Percentiles rank a stretch among this genome's conserved stretches.
phyloP scores from a whole-genome alignment of 495 filamentous ascomycete species.

The Penicillium desertorum region DNA sequence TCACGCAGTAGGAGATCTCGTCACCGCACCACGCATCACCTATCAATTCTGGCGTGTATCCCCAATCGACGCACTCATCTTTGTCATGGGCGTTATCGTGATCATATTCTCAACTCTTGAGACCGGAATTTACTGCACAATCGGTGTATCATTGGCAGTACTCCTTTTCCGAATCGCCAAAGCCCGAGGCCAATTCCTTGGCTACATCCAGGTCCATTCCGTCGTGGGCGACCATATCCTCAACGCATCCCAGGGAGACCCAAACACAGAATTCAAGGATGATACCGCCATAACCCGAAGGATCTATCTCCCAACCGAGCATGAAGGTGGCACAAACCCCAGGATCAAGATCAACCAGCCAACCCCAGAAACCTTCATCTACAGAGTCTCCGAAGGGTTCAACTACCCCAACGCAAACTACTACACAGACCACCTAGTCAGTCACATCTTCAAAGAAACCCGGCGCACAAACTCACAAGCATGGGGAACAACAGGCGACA shows the following conservation, averaged over 20 bases:
- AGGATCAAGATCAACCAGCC: slow-evolving; percentile 70
- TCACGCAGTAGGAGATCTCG: slow-evolving; percentile 89
- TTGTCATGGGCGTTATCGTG: slow-evolving; percentile 89
- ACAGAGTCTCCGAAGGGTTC: slow-evolving; percentile 90
- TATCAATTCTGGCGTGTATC: slow-evolving; percentile 96
- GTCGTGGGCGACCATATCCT: slow-evolving; percentile 73
- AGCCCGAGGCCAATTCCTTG: slow-evolving; percentile 79
- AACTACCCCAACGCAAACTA: slow-evolving; percentile 90
- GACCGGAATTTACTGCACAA: slow-evolving; percentile 83
- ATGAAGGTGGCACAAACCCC: slow-evolving; percentile 84
- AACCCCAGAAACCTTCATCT: slow-evolving; percentile 91
- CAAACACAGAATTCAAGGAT: slow-evolving; percentile 27
- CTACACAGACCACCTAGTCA: slow-evolving; percentile 77
- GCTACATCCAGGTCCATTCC: slow-evolving; percentile 79
- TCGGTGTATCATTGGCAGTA: slow-evolving; percentile 66
- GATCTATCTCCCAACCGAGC: slow-evolving; percentile 74
- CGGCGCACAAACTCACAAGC: slow-evolving; percentile 66
- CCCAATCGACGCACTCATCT: slow-evolving; percentile 83
- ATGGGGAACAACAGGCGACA: slow-evolving; percentile 68
- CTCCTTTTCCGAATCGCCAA: slow-evolving; percentile 79
- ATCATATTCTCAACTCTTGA: slow-evolving; percentile 85
- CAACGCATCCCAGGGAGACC: slow-evolving; percentile 39
- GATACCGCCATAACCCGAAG: slow-evolving; percentile 55
- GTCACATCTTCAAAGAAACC: slow-evolving; percentile 67
- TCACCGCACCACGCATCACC: slow-evolving; percentile 84